Percentiles rank a stretch among this genome's conserved stretches.
Conservation (phyloP, 352 stramenopile species). For the Phytopythium montanum region DNA sequence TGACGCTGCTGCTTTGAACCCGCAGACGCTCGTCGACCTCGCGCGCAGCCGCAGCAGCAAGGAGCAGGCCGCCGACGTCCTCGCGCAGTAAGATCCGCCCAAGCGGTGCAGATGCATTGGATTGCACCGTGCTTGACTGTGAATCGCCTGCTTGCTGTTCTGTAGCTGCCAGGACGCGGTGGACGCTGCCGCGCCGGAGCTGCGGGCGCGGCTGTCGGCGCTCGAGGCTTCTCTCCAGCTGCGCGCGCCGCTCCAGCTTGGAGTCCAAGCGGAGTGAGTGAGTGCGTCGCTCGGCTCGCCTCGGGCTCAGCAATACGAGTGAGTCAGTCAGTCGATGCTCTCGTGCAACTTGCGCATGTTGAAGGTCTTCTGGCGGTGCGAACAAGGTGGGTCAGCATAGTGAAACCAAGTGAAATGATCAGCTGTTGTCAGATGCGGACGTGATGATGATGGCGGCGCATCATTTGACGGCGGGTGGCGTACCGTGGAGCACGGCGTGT, state of each 20-base stretch:
- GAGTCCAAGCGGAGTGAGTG: no score
- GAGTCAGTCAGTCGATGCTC: no score
- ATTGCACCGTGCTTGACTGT: background rate
- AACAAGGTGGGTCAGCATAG: background rate
- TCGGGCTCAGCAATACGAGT: background rate
- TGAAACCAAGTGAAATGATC: background rate
- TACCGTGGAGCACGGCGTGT: background rate
- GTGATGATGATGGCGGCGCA: slow-evolving; percentile 3
- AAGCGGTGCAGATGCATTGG: background rate
- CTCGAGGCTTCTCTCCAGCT: slow-evolving; percentile 6
- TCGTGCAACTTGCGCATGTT: background rate
- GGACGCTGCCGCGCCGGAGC: slow-evolving; percentile 4
- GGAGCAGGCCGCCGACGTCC: slow-evolving; percentile 1
- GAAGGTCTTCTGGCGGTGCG: background rate
- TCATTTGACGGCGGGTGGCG: background rate
- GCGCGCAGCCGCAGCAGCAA: background rate
- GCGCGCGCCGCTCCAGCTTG: no score
- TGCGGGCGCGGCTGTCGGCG: slow-evolving; percentile 1
- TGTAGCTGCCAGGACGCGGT: slow-evolving; percentile 5
- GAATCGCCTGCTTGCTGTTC: background rate
- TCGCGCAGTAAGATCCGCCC: slow-evolving; percentile 1
- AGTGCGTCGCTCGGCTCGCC: no score
- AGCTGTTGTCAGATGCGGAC: background rate
- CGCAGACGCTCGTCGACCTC: background rate
- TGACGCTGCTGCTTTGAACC: background rate